Evolutionary conservation across 371 early-diverging fungal species (phyloP), one percentile per base, ranked within the genome.

Genomic region (Apophysomyces elegans): DNA sequence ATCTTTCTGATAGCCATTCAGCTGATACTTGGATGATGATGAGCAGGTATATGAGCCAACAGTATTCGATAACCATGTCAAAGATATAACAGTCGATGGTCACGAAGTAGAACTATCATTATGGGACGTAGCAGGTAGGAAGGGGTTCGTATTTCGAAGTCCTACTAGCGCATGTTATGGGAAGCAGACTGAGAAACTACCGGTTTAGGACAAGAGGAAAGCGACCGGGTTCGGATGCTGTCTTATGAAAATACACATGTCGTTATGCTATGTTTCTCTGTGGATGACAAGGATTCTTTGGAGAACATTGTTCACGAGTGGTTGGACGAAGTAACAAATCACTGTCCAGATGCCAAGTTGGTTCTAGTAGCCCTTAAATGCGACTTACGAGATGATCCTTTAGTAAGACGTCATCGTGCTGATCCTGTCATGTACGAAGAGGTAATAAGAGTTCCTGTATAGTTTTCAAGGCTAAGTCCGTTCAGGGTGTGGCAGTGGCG

Each of bases 221-320:
- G 8, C 7, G 21, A 50, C 9, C 8, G 21, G 9, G 7, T 21
- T 6, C 54, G n/a, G 9, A 21, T 21, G 21, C 18, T 21, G 16
- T 50, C 8, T 12, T 81, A 83, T 41, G 70, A 75, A 16, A 74
- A 77, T 59, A 64, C 76, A 18, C 67, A 81, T 46, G 71, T 83
- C 7, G 64, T 83, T 14, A 62, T 81, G 66, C 66, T 81, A n/a
- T 81, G 81, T 50, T 83, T 76, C 60, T 50, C 80, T n/a, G 66
- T 81, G 13, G 81, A 82, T 46, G 58, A 66, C 35, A 81, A 80
- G 43, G 71, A 72, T 60, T 66, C 72, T 43, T 61, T 81, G 46
- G 80, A 80, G 32, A 83, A 78, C 57, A 66, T 81, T 13, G 63
- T 56, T 21, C 36, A 73, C 26, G 69, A 76, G 59, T 80, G 78